These are phyloP conservation scores for Venturia effusa DNA, from an alignment of 2,329 filamentous ascomycete species.

Conservation along the genomic window DNA sequence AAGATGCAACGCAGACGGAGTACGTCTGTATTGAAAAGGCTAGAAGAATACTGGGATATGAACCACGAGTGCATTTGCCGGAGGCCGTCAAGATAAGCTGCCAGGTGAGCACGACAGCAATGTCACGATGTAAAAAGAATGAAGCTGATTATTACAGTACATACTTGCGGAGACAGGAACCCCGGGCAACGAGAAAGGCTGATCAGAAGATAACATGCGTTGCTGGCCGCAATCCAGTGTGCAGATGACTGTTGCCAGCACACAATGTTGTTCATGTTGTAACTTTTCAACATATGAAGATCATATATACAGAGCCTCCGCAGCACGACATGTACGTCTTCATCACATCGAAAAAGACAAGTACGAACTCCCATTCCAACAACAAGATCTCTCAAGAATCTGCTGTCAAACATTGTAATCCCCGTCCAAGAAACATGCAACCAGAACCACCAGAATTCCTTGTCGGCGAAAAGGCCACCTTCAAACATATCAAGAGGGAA, in stretches of 20 bases:
- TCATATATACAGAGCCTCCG: neutral
- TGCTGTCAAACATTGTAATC: neutral
- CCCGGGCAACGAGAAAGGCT: no score
- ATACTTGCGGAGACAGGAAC: neutral
- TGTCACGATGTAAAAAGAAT: neutral
- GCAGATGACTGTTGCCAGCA: neutral
- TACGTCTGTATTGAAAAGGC: slow-evolving; percentile 46
- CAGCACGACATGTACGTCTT: neutral
- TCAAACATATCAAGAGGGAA: neutral
- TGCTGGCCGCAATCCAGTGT: neutral
- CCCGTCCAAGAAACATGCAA: neutral
- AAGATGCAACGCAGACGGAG: slow-evolving; percentile 41
- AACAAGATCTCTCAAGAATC: neutral
- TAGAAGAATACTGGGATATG: slow-evolving; percentile 40
- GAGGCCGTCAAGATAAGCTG: slow-evolving; percentile 33
- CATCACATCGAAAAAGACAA: neutral
- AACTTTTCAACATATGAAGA: neutral
- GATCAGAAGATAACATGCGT: neutral
- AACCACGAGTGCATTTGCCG: slow-evolving; percentile 38
- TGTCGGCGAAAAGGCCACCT: neutral
- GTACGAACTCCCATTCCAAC: neutral
- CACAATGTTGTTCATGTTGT: neutral
- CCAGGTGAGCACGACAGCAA: neutral
- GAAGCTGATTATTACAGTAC: neutral
- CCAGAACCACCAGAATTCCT: slow-evolving; percentile 1